Evolutionary conservation across 257 asterid species (phyloP), one percentile per base, ranked within the genome.

Genomic region (Primulina tabacum): DNA sequence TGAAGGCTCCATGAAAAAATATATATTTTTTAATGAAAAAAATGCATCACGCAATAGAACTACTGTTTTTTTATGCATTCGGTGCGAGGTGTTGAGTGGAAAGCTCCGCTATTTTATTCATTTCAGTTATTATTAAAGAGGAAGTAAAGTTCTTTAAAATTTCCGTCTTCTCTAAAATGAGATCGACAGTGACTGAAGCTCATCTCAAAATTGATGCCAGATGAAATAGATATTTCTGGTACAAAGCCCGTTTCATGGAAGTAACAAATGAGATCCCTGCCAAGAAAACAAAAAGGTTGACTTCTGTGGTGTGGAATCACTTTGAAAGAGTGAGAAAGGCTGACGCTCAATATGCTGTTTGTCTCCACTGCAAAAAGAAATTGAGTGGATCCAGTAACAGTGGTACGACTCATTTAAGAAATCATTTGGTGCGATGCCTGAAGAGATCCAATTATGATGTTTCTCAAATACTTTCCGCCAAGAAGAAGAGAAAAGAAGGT

Each of bases 311-410:
- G 9, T 92, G 98, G 98, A 90, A 92, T 77, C 96, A 92, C 85
- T 92, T 92, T 11, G 97, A 92, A 82, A 84, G 97, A 82, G 81
- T 88, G 43, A 80, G 85, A 75, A 92, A 90, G 83, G 97, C 93
- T 21, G 99, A 94, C 8, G 81, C 81, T 35, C 96, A 91, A 72
- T 91, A 87, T 83, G 99, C 99, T 28, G 92, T 91, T 75, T 94
- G 99, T 71, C 72, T 87, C 63, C 97, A 94, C 73, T 94, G 99
- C 89, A 94, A 89, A 55, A 94, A 94, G 89, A 90, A 89, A 82
- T 88, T 94, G 21, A 89, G 97, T 62, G 99, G 99, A 61, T 94
- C 99, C 29, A 91, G 97, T 79, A 91, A 91, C 69, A 94, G 99
- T 24, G 99, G 99, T 72, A 94, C 99, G 37, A 94, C 97, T 11